phyloP scores from a whole-genome alignment of 1,284 basidiomycete species.

The Ceratobasidium sp. region DNA sequence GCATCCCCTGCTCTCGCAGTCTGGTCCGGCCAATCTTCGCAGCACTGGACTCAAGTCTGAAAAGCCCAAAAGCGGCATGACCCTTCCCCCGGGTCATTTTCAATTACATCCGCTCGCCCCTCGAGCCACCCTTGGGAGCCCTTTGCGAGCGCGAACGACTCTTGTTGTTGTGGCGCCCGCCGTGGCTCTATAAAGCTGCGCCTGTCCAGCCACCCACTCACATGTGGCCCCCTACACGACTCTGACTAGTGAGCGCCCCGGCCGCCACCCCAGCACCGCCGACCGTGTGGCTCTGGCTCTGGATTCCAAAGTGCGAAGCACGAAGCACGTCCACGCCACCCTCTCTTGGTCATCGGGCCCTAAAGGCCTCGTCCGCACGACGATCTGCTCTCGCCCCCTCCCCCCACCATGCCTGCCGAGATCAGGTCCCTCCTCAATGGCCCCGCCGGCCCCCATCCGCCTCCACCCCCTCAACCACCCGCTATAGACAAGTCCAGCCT shows the following conservation, averaged over 20 bases:
- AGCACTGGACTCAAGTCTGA: no score
- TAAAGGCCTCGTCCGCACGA: no score
- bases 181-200: conserved; percentile 1
- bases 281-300: no score
- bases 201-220: neutral
- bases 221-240: neutral
- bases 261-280: neutral
- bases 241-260: neutral
- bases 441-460: conserved; percentile 34
- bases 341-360: no score
- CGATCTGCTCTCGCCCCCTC: no score
- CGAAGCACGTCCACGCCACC: no score
- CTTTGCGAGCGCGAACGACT: no score
- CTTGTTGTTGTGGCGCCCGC: conserved; percentile 1
- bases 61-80: conserved; percentile 3
- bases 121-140: neutral
- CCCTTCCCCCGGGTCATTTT: neutral
- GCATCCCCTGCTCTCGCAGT: no score
- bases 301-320: no score
- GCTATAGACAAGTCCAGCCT: conserved; percentile 38
- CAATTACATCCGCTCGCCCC: conserved; percentile 3
- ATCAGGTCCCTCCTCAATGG: conserved; percentile 25
- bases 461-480: neutral
- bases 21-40: no score
- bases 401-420: conserved; percentile 23